Conservation (phyloP, 495 filamentous ascomycete species). For the Aspergillus steynii region DNA sequence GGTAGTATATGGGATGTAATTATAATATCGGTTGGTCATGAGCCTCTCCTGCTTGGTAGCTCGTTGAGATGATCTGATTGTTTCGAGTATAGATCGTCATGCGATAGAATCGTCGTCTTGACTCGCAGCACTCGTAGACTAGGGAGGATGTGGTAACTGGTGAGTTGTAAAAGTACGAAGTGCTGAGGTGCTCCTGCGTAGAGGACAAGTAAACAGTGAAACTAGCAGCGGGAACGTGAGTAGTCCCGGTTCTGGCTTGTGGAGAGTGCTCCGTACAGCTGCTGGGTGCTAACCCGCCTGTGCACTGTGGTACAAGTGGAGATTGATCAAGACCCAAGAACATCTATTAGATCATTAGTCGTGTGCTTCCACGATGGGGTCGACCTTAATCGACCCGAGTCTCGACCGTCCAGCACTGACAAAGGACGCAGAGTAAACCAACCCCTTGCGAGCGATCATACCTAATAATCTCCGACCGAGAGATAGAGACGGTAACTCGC, state of each 20-base stretch:
- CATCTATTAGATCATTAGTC: constrained; percentile 4
- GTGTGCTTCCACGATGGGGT: not conserved
- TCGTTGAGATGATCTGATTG: not conserved
- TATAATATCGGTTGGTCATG: not conserved
- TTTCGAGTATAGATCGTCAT: not conserved
- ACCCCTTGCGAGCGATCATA: not conserved
- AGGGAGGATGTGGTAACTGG: not conserved
- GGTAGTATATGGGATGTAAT: not conserved
- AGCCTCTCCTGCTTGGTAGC: not conserved
- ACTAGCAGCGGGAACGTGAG: no score
- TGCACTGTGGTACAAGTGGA: not conserved
- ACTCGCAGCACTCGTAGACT: not conserved
- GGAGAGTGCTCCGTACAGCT: not conserved
- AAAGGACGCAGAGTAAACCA: not conserved
- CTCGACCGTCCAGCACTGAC: not conserved
- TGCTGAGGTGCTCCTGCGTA: not conserved
- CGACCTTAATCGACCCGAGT: constrained; percentile 1
- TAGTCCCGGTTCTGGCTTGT: not conserved
- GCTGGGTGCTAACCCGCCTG: not conserved
- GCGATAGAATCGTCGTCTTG: not conserved
- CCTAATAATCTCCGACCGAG: not conserved
- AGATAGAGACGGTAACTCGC: not conserved
- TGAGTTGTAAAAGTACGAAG: no score
- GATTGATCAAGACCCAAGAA: constrained; percentile 7
- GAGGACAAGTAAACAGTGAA: not conserved